These are phyloP conservation scores for Orbilia oligospora DNA, from an alignment of 2,329 filamentous ascomycete genomes.

Conservation along the genomic window DNA sequence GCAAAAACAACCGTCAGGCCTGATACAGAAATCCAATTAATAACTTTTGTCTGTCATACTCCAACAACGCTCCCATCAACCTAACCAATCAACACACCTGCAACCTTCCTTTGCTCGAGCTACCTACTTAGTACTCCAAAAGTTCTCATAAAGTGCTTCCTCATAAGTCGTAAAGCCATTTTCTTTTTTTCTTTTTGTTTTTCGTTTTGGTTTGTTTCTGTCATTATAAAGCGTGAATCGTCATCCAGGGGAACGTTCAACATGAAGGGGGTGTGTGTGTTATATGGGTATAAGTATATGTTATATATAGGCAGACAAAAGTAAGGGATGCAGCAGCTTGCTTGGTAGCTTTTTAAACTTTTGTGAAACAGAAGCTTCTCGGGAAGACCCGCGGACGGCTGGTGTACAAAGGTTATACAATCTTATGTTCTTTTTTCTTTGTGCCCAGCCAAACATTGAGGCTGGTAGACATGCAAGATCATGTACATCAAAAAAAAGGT, in stretches of 20 bases:
- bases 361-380: constrained; percentile 33
- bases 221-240: constrained; percentile 34
- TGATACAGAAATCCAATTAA: background rate
- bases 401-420: constrained; percentile 33
- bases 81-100: constrained; percentile 2
- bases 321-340: background rate
- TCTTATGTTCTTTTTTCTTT: constrained; percentile 14
- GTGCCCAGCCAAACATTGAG: background rate
- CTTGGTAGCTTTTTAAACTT: constrained; percentile 18
- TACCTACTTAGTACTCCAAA: constrained; percentile 16
- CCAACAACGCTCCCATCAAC: background rate
- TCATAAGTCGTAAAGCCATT: constrained; percentile 22
- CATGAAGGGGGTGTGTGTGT: background rate
- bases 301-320: constrained; percentile 11
- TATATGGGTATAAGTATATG: constrained; percentile 28
- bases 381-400: constrained; percentile 11
- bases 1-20: background rate
- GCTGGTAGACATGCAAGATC: constrained; percentile 10
- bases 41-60: constrained; percentile 20
- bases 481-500: constrained; percentile 14
- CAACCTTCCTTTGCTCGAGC: background rate
- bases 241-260: constrained; percentile 34
- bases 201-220: too few species aligned
- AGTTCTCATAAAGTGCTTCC: constrained; percentile 11
- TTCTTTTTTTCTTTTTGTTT: background rate